Conservation (phyloP, 768 basidiomycete genomes). For the Leucocoprinus leucothites region DNA sequence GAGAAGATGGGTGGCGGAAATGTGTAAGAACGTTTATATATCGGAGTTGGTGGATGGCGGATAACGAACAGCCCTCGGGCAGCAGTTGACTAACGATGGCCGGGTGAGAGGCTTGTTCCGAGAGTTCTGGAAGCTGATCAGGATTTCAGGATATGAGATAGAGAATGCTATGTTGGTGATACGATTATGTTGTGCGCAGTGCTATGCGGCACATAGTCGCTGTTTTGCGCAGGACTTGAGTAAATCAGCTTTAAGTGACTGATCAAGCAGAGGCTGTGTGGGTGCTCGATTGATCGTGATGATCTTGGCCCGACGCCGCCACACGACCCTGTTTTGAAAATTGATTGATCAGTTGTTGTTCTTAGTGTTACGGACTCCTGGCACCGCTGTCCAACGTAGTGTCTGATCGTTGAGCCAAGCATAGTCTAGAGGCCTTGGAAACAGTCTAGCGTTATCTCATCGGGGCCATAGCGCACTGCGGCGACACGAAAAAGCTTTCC, state of each 20-base stretch:
- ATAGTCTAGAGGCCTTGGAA: not conserved
- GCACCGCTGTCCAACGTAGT: conserved; percentile 4
- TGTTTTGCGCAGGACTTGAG: not conserved
- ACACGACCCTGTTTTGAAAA: conserved; percentile 10
- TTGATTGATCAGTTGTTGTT: conserved; percentile 6
- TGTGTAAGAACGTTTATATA: conserved; percentile 1
- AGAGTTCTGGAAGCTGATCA: conserved; percentile 2
- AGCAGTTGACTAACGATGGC: no score
- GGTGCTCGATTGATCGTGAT: not conserved
- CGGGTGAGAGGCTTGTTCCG: not conserved
- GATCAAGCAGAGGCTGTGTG: not conserved
- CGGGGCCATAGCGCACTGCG: not conserved
- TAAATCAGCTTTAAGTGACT: not conserved
- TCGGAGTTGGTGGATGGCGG: not conserved
- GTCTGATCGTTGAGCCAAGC: not conserved
- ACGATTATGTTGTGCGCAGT: no score
- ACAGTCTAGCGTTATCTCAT: not conserved
- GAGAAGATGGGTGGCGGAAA: not conserved
- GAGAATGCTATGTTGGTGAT: no score
- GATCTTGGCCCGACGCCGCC: conserved; percentile 10
- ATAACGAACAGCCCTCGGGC: no score
- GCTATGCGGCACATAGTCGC: no score
- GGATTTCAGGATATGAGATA: not conserved
- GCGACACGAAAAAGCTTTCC: not conserved
- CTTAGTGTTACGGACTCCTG: conserved; percentile 3